phyloP scores from a whole-genome alignment of 2,329 filamentous ascomycete genomes.

The Aureobasidium sp. region DNA sequence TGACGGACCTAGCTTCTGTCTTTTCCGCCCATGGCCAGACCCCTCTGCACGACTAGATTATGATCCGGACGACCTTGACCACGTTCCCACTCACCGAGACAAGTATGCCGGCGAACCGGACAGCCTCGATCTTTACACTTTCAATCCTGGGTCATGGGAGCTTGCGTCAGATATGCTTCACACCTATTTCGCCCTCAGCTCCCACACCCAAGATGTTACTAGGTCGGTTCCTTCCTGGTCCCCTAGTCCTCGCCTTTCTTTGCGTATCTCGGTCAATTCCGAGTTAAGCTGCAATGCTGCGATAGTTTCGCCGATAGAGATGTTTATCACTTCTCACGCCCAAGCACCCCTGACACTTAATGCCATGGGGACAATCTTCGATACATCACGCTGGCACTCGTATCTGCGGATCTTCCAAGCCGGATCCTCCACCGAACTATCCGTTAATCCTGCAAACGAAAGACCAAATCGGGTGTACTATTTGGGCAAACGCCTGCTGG shows the following conservation, averaged over 20 bases:
- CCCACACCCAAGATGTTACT: neutral
- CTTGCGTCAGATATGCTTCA: constrained; percentile 1
- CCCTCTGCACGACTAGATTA: neutral
- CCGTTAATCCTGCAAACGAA: no score
- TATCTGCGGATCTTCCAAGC: neutral
- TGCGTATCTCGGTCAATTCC: neutral
- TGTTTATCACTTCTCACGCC: neutral
- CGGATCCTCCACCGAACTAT: no score
- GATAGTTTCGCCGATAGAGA: neutral
- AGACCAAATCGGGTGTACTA: neutral
- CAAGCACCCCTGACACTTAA: neutral
- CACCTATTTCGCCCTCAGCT: neutral
- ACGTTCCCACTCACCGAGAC: neutral
- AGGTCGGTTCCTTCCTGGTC: neutral
- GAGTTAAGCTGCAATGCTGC: neutral
- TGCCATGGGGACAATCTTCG: neutral
- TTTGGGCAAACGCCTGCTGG: neutral
- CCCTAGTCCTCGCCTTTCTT: neutral
- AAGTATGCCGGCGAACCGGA: neutral
- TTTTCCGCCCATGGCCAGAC: neutral
- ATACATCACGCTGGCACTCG: neutral
- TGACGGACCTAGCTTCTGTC: neutral
- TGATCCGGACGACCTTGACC: neutral
- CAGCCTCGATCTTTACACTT: neutral
- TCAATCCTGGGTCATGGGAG: neutral